Conservation (phyloP, 2,329 filamentous ascomycete species). For the Didymellaceae sp. region DNA sequence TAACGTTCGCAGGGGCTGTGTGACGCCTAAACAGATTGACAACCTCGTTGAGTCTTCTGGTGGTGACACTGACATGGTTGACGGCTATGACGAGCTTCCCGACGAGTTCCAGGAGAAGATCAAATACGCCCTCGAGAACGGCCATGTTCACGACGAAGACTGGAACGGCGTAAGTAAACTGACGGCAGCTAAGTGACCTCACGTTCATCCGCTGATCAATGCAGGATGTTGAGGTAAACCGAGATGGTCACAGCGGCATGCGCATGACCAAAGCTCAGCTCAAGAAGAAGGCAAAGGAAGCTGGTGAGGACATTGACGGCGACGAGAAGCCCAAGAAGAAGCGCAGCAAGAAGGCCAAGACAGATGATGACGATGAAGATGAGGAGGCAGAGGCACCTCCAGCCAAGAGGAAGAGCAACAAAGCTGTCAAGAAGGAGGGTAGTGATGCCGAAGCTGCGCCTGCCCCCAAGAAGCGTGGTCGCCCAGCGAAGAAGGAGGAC, state of each 20-base stretch:
- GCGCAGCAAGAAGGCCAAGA: slow-evolving; percentile 41
- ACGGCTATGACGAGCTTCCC: slow-evolving; percentile 81
- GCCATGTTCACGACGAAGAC: slow-evolving; percentile 83
- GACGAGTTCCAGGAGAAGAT: slow-evolving; percentile 76
- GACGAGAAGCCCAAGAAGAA: slow-evolving; percentile 53
- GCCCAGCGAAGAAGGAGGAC: slow-evolving; percentile 30
- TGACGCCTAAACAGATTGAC: slow-evolving; percentile 75
- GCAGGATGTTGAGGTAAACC: slow-evolving; percentile 77
- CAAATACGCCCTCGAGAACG: slow-evolving; percentile 72
- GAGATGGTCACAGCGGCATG: slow-evolving; percentile 70
- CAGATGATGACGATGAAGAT: slow-evolving; percentile 38
- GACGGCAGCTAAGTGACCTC: neutral
- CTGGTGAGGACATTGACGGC: slow-evolving; percentile 32
- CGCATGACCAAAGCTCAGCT: slow-evolving; percentile 49
- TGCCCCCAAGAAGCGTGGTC: slow-evolving; percentile 41
- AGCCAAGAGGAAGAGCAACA: slow-evolving; percentile 34
- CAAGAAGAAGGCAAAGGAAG: slow-evolving; percentile 41
- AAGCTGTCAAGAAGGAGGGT: slow-evolving; percentile 15
- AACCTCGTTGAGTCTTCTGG: slow-evolving; percentile 67
- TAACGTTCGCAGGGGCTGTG: slow-evolving; percentile 73
- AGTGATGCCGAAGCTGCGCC: slow-evolving; percentile 39
- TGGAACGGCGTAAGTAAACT: slow-evolving; percentile 77
- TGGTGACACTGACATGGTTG: slow-evolving; percentile 70
- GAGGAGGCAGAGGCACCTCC: slow-evolving; percentile 35
- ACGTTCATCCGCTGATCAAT: slow-evolving; percentile 11